phyloP scores from a whole-genome alignment of 1,284 basidiomycete species.

The Trichosporon sp. region DNA sequence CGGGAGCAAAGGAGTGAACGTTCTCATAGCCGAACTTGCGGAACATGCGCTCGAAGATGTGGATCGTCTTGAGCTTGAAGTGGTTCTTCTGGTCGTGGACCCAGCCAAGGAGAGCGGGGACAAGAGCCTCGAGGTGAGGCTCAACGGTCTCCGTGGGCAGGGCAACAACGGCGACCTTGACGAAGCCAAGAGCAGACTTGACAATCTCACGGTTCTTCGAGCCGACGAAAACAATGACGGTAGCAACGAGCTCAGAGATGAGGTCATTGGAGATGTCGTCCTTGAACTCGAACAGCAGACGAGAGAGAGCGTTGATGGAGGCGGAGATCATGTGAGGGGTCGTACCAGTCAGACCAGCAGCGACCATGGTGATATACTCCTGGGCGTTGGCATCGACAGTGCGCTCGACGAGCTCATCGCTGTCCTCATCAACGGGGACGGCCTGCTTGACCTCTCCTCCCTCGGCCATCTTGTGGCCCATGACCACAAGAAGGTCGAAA shows the following conservation, averaged over 20 bases:
- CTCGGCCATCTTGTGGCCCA: conserved; percentile 86
- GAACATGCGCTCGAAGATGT: conserved; percentile 94
- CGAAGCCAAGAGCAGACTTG: conserved; percentile 89
- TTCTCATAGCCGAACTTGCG: conserved; percentile 84
- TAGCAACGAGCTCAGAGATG: conserved; percentile 78
- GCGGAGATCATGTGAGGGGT: conserved; percentile 99
- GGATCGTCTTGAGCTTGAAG: conserved; percentile 93
- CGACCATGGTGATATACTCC: conserved; percentile 96
- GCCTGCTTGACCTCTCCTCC: conserved; percentile 78
- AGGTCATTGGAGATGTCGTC: conserved; percentile 68
- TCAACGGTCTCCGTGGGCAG: conserved; percentile 66
- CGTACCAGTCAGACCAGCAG: conserved; percentile 86
- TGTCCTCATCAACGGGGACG: conserved; percentile 65
- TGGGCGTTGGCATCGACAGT: conserved; percentile 71
- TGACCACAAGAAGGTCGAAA: conserved; percentile 82
- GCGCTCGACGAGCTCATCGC: conserved; percentile 57
- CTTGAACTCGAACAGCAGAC: conserved; percentile 95
- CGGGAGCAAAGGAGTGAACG: conserved; percentile 56
- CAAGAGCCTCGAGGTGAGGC: conserved; percentile 68
- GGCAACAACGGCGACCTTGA: conserved; percentile 88
- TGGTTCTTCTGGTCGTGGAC: conserved; percentile 98
- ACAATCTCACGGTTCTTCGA: conserved; percentile 97
- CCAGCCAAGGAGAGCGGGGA: conserved; percentile 83
- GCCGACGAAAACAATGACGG: conserved; percentile 80
- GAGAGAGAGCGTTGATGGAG: conserved; percentile 86